phyloP scores from a whole-genome alignment of 2,329 filamentous ascomycete genomes.

The Fusarium sp. region DNA sequence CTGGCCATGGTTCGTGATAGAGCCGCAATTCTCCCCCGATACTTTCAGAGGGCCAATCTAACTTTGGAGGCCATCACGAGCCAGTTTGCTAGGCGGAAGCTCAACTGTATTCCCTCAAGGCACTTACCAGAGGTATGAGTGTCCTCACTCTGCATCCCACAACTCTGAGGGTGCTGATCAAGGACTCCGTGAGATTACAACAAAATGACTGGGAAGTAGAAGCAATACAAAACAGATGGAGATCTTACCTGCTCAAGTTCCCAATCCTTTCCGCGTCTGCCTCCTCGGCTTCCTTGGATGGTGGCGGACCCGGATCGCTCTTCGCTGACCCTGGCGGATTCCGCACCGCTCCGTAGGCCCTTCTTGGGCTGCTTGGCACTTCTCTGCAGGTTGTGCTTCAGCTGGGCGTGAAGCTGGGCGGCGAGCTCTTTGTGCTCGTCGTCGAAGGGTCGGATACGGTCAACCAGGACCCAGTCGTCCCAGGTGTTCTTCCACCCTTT shows the following conservation, averaged over 20 bases:
- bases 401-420: conserved; percentile 75
- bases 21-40: neutral
- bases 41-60: neutral
- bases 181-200: neutral
- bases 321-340: conserved; percentile 78
- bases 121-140: neutral
- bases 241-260: conserved; percentile 81
- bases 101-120: neutral
- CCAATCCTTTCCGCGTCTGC: conserved; percentile 81
- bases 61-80: neutral
- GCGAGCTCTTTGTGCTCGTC: conserved; percentile 96
- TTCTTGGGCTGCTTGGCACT: conserved; percentile 67
- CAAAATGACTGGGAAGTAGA: neutral
- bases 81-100: conserved; percentile 9
- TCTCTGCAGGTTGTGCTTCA: conserved; percentile 69
- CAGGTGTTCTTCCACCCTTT: conserved; percentile 99
- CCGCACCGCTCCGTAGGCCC: conserved; percentile 52
- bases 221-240: conserved; percentile 9
- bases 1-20: neutral
- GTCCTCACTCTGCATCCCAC: conserved; percentile 8
- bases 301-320: conserved; percentile 73
- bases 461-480: conserved; percentile 98
- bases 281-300: conserved; percentile 73
- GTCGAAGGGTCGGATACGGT: conserved; percentile 92
- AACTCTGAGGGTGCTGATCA: conserved; percentile 6